Evolutionary conservation across 169 alveolate genomes (phyloP), one percentile per base, ranked within the genome.

Genomic region (Hepatocystis sp.): DNA sequence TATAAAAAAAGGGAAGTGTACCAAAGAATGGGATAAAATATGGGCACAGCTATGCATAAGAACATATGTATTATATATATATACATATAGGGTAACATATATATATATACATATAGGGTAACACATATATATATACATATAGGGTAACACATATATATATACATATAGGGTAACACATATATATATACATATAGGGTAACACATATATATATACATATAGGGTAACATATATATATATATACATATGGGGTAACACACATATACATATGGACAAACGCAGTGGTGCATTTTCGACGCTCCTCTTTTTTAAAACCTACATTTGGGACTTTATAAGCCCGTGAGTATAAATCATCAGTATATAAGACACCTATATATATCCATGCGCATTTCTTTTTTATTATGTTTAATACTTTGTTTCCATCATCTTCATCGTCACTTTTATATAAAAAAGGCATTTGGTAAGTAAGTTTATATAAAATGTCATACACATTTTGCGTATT

Each of bases 311-410:
- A 42, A 3, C 53, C 53, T 71, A 71, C 86, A 46, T 71, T 71
- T 23, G 86, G 86, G 19, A 71, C 40, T 63, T 71, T 71, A 17
- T 71, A 71, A 7, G 86, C 86, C 15, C 86, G 17, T 0, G 86
- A 71, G 53, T 71, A 71, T 52, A 71, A 27, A 71, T 71, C 86
- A 15, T 71, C 86, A 10, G 86, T 71, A 49, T 71, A 71, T 0
- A 71, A 55, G 17, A 71, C 86, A 15, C 86, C 86, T 30, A 71
- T 71, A 25, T 71, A 71, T 56, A 56, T 71, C 86, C 86, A 71
- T 7, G 86, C 55, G 4, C 78, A 34, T 15, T 71, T 56, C 11
- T 71, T 71, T 42, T 71, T 71, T 25, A 71, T 71, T 42, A 71
- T 71, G 42, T 71, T 71, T 30, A 71, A 58, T n/a, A 71, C 58